phyloP scores from a whole-genome alignment of 441 rosid species.

The Erodium chrysanthum region DNA sequence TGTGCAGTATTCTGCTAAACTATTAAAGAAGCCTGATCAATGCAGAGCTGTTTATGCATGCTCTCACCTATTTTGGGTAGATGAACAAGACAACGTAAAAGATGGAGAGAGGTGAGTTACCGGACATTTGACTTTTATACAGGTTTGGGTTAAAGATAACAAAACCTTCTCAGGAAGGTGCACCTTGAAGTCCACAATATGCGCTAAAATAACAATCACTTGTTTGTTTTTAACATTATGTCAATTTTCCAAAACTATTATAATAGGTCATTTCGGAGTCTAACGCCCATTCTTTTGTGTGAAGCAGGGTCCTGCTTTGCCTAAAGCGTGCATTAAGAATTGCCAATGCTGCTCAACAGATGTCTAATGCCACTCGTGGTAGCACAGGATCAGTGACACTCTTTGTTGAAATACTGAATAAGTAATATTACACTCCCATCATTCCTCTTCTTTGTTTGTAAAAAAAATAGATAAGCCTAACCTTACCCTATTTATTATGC shows the following conservation, averaged over 20 bases:
- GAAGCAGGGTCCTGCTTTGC: slow-evolving; percentile 68
- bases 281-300: background rate
- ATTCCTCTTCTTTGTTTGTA: background rate
- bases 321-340: slow-evolving; percentile 90
- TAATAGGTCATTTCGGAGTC: background rate
- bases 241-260: background rate
- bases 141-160: background rate
- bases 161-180: background rate
- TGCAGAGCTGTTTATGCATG: slow-evolving; percentile 95
- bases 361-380: slow-evolving; percentile 63
- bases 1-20: slow-evolving; percentile 93
- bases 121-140: background rate
- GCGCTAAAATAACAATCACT: background rate
- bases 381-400: slow-evolving; percentile 65
- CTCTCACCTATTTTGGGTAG: slow-evolving; percentile 93
- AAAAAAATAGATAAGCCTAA: slow-evolving; percentile 7
- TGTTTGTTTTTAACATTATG: background rate
- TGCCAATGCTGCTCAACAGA: slow-evolving; percentile 90
- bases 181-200: background rate
- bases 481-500: slow-evolving; percentile 14
- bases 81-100: slow-evolving; percentile 73
- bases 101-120: slow-evolving; percentile 81
- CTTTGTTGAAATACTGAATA: slow-evolving; percentile 88
- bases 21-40: slow-evolving; percentile 94
- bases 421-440: slow-evolving; percentile 34